Percentiles rank a stretch among this genome's conserved stretches.
Conservation (phyloP, 2,329 filamentous ascomycete species). For the Myotisia sp. region DNA sequence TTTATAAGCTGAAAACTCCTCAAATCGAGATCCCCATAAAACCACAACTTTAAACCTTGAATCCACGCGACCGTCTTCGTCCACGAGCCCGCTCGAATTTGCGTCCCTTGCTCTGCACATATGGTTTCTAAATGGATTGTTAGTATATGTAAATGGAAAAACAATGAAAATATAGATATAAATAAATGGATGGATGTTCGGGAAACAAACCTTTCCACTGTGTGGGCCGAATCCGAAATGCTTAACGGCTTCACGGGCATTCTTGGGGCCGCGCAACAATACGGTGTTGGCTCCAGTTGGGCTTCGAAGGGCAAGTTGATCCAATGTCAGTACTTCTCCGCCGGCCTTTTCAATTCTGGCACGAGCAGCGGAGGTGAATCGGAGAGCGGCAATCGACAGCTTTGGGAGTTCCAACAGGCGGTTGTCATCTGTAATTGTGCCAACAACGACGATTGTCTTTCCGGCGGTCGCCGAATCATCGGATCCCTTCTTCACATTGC, state of each 20-base stretch:
- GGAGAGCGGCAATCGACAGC: constrained; percentile 81
- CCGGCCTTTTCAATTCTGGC: constrained; percentile 87
- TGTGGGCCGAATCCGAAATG: constrained; percentile 98
- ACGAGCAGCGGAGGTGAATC: constrained; percentile 91
- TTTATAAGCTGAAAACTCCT: constrained; percentile 9
- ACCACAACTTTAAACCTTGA: constrained; percentile 76
- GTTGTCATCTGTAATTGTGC: constrained; percentile 96
- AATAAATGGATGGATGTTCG: not conserved
- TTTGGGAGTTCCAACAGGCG: constrained; percentile 82
- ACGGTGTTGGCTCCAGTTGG: constrained; percentile 96
- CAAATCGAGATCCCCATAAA: constrained; percentile 12
- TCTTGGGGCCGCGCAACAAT: constrained; percentile 95
- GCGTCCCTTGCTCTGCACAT: constrained; percentile 95
- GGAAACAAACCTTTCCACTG: constrained; percentile 72
- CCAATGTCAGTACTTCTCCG: constrained; percentile 87
- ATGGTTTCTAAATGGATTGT: constrained; percentile 57
- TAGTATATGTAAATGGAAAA: constrained; percentile 1
- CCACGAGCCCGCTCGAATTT: constrained; percentile 99
- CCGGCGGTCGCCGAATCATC: constrained; percentile 43
- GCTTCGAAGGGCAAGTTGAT: constrained; percentile 89
- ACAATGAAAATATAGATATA: not conserved
- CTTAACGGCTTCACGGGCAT: constrained; percentile 92
- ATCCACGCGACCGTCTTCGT: constrained; percentile 93
- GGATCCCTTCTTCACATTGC: constrained; percentile 36
- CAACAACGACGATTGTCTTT: constrained; percentile 87